These are phyloP conservation scores for Dipodascopsis uninucleata DNA, from an alignment of 805 yeast genomes.

Conservation along the genomic window DNA sequence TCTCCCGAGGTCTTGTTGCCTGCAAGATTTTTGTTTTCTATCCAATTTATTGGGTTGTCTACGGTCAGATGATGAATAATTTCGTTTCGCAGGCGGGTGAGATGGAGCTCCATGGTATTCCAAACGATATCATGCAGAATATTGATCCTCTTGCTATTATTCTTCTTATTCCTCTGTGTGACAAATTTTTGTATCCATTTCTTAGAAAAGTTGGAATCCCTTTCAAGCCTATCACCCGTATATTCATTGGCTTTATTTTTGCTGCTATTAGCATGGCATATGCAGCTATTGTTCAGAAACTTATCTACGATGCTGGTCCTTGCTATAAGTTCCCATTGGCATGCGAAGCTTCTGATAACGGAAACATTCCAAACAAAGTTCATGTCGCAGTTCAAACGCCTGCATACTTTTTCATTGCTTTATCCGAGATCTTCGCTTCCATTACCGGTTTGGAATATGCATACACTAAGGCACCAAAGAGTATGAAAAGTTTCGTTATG, in stretches of 20 bases:
- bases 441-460: constrained; percentile 83
- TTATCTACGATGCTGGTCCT: constrained; percentile 67
- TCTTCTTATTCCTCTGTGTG: constrained; percentile 71
- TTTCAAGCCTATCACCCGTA: constrained; percentile 69
- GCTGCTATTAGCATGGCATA: constrained; percentile 65
- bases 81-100: constrained; percentile 71
- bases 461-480: constrained; percentile 72
- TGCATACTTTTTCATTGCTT: constrained; percentile 67
- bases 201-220: constrained; percentile 49
- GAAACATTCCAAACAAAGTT: constrained; percentile 48
- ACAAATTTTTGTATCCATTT: constrained; percentile 53
- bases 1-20: constrained; percentile 58
- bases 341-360: constrained; percentile 44
- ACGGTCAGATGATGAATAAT: constrained; percentile 69
- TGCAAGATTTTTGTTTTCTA: constrained; percentile 70
- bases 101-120: constrained; percentile 72
- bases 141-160: constrained; percentile 73
- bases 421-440: constrained; percentile 75
- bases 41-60: constrained; percentile 72
- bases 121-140: constrained; percentile 75
- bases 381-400: constrained; percentile 72
- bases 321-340: constrained; percentile 61
- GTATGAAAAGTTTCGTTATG: constrained; percentile 64
- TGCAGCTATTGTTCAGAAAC: constrained; percentile 71
- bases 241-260: constrained; percentile 64